These are phyloP conservation scores for Scedosporium aurantiacum DNA, from an alignment of 2,329 filamentous ascomycete species.

Conservation along the genomic window DNA sequence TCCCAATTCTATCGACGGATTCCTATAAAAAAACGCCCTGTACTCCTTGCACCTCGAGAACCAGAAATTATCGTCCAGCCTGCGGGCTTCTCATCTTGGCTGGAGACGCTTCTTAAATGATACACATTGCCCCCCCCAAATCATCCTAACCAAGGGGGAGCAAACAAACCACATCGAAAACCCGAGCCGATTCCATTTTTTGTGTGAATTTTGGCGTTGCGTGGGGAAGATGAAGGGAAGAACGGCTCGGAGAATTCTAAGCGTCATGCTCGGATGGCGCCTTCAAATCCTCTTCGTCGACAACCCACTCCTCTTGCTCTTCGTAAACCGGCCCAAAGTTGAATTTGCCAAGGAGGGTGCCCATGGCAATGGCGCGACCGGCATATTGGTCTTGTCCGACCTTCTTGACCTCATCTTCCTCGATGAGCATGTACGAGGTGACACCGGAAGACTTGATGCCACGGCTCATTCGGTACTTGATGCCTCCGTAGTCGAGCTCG, in stretches of 20 bases:
- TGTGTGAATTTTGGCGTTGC: no score
- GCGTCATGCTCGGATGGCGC: neutral
- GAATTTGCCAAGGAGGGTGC: constrained; percentile 51
- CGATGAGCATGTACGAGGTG: constrained; percentile 28
- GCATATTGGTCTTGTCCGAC: constrained; percentile 29
- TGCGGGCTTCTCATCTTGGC: no score
- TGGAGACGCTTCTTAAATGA: no score
- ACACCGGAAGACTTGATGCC: constrained; percentile 39
- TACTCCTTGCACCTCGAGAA: neutral
- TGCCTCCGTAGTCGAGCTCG: constrained; percentile 52
- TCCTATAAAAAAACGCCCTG: neutral
- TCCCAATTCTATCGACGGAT: neutral
- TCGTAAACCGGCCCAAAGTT: constrained; percentile 47
- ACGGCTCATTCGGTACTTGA: constrained; percentile 37
- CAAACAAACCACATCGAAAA: no score
- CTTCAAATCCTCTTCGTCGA: constrained; percentile 22
- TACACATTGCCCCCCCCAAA: no score
- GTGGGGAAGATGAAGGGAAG: no score
- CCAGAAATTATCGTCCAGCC: neutral
- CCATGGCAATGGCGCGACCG: constrained; percentile 37
- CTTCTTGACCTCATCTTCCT: constrained; percentile 47
- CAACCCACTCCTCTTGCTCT: constrained; percentile 46
- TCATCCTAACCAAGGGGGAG: no score
- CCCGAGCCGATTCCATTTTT: no score
- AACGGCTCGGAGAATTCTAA: neutral